phyloP scores from a whole-genome alignment of 768 basidiomycete species.

The Boletus rubescentipes region DNA sequence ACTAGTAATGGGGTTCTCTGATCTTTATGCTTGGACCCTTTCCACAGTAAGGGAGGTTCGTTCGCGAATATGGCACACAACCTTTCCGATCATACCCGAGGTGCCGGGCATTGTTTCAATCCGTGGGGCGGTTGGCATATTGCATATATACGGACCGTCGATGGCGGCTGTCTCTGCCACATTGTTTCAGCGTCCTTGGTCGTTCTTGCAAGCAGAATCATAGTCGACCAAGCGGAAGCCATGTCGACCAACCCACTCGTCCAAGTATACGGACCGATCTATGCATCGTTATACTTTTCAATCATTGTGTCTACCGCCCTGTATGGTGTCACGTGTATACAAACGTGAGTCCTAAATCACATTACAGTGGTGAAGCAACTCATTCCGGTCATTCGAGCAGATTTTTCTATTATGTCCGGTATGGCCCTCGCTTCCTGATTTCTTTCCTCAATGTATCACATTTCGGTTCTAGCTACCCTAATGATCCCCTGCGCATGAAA shows the following conservation, averaged over 20 bases:
- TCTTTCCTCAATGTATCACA: not conserved
- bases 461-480: slow-evolving; percentile 1
- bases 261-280: not conserved
- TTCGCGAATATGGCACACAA: not conserved
- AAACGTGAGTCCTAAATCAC: slow-evolving; percentile 2
- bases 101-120: not conserved
- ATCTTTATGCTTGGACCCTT: no score
- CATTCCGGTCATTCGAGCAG: not conserved
- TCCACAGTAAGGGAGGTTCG: not conserved
- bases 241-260: not conserved
- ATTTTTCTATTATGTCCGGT: slow-evolving; percentile 14
- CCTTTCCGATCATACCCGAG: not conserved
- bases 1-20: no score
- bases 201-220: not conserved
- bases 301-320: not conserved
- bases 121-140: not conserved
- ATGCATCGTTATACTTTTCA: not conserved
- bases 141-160: not conserved
- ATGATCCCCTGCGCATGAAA: slow-evolving; percentile 4
- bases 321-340: slow-evolving; percentile 10
- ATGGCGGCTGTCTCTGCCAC: not conserved
- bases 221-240: not conserved
- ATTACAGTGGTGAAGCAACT: not conserved
- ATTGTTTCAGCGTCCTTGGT: not conserved
- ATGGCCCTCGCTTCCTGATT: not conserved